Conservation (phyloP, 495 filamentous ascomycete genomes). For the Hyphodiscus hymeniophilus region DNA sequence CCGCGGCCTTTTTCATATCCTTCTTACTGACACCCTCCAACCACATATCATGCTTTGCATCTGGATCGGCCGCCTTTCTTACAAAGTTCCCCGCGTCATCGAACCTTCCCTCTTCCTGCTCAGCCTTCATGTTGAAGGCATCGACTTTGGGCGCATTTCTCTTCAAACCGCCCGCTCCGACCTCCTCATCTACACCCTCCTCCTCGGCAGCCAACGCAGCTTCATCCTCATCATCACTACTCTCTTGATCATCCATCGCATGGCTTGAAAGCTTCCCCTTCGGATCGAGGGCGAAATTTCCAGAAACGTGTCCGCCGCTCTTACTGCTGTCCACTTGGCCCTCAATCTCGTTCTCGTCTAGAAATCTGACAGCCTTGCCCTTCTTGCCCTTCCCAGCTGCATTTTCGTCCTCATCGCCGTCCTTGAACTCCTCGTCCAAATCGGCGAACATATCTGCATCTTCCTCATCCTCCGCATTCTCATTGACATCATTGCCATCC, state of each 20-base stretch:
- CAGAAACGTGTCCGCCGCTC: constrained; percentile 58
- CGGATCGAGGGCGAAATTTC: constrained; percentile 40
- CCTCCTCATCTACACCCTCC: constrained; percentile 66
- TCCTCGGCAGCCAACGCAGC: constrained; percentile 56
- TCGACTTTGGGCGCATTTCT: constrained; percentile 93
- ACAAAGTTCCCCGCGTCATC: constrained; percentile 88
- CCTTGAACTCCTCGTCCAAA: constrained; percentile 49
- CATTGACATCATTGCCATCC: constrained; percentile 22
- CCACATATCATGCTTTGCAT: constrained; percentile 88
- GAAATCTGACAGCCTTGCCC: constrained; percentile 71
- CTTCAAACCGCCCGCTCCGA: constrained; percentile 84
- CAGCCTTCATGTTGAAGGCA: constrained; percentile 87
- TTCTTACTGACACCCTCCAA: constrained; percentile 86
- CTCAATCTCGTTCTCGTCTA: constrained; percentile 69
- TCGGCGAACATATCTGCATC: constrained; percentile 93
- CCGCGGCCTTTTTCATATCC: constrained; percentile 80
- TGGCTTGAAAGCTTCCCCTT: constrained; percentile 33
- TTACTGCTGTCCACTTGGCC: constrained; percentile 74
- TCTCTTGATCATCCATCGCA: constrained; percentile 40
- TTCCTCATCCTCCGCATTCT: constrained; percentile 42
- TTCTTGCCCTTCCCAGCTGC: constrained; percentile 47
- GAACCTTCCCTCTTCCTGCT: constrained; percentile 89
- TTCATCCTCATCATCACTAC: constrained; percentile 66
- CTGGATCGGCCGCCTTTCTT: constrained; percentile 79
- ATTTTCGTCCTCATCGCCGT: constrained; percentile 41